Evolutionary conservation across 1,284 basidiomycete genomes (phyloP), one percentile per base, ranked within the genome.

Genomic region (Malassezia dermatis): DNA sequence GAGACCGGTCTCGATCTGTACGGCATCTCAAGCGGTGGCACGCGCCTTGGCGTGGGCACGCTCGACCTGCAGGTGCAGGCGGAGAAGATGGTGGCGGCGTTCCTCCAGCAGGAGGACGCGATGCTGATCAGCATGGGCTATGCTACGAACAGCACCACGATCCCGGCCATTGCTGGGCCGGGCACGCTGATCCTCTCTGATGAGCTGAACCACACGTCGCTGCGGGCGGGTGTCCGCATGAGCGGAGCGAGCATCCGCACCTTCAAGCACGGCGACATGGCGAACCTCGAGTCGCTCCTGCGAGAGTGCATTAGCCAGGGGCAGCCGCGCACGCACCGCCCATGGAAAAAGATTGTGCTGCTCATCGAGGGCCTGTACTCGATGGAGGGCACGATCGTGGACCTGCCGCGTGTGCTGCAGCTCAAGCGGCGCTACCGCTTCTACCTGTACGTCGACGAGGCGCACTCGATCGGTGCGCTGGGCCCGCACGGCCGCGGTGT

Each of bases 401-500:
- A 95, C 75, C 72, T 99, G 47, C 91, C 91, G 1, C 80, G 74
- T 11, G 79, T 99, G 51, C 75, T 98, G 64, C 84, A 87, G 64
- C 80, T 99, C 58, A 96, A 95, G 81, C 82, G 85, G 73, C 86
- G 85, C 72, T 98, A 96, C 82, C 98, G 96, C 89, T 98, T 98
- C 78, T 89, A 91, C 77, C 78, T 98, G 41, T 98, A 88, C 75
- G 79, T 98, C 51, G 93, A 99, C 73, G 93, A 99, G 77, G 93
- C 93, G 0, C 93, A 99, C 75, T 96, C 93, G 3, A 84, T 98
- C 63, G 93, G 94, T 59, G 93, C 90, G 1, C 80, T 98, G 35
- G 93, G 93, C 31, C 88, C 90, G 8, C 82, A 86, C 64, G 93
- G 93, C 8, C 87, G 93, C 42, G 93, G 93, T 62, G 88, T 98